Base-by-base conservation (phyloP, 257 asterid genomes). In the Scutellaria minor region DNA sequence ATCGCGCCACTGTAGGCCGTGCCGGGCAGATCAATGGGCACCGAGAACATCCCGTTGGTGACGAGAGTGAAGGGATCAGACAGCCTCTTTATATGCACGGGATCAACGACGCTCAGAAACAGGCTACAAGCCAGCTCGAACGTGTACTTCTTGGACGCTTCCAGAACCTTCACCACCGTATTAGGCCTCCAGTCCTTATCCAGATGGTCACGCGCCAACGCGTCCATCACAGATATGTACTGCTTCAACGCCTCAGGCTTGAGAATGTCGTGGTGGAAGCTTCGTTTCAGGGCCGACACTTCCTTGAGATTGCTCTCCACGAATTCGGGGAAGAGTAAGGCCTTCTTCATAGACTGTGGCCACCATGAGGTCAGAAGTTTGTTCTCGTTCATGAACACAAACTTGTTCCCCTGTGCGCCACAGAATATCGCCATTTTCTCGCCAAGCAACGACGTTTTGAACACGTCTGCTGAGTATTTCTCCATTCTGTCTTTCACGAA, bases 361-460 rank as follows among this genome's bases (percentile, higher is more conserved):
- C 85, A 83, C 95, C 95, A 88, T 0, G 86, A 77, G 15, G 90
- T 77, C 66, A 84, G 81, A 6, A 84, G 83, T 42, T 84, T 88
- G 81, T 62, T 80, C 62, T 88, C 92, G 51, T 79, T 88, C 42
- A 46, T 76, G 90, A 85, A 86, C 14, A 88, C 77, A 27, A 88
- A 86, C 78, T 88, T 88, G 81, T 88, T 88, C 35, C 90, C 92
- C 70, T 66, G 88, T 22, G 87, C 81, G 5, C 95, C 95, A 5
- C 90, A 88, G 20, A 88, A 86, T 45, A 84, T 76, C 0, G 87
- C 92, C 92, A 86, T 79, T 66, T 77, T 83, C 45, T 85, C 90
- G 7, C 96, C 96, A 24, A 86, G 11, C 18, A 89, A 64, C 0
- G 89, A 86, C 39, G 88, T 88, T 75, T 11, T 78, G 72, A 88